Percentiles rank a stretch among this genome's conserved stretches.
These are phyloP conservation scores for Trichophyton equinum DNA, from an alignment of 2,329 filamentous ascomycete genomes.

Conservation along the genomic window DNA sequence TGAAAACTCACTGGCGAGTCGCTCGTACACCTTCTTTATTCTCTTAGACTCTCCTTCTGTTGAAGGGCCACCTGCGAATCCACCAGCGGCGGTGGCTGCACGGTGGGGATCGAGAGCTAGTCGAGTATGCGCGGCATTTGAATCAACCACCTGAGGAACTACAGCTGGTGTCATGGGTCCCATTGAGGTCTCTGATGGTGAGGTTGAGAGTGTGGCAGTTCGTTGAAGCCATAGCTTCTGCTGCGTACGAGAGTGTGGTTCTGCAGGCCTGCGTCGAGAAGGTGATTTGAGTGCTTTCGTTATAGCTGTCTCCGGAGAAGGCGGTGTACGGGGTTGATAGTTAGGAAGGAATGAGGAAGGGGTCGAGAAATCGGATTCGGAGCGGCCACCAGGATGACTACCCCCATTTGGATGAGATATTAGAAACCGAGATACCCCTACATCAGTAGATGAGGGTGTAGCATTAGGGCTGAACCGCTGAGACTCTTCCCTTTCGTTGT, in stretches of 20 bases:
- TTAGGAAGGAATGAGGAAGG: constrained; percentile 37
- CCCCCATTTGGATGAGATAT: constrained; percentile 22
- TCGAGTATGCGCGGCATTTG: constrained; percentile 20
- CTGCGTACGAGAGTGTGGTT: constrained; percentile 35
- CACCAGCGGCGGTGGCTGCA: constrained; percentile 5
- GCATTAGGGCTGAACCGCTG: constrained; percentile 20
- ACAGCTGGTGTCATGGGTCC: constrained; percentile 22
- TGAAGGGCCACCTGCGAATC: constrained; percentile 12
- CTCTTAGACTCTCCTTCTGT: constrained; percentile 29
- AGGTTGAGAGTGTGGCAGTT: constrained; percentile 33
- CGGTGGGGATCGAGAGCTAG: constrained; percentile 8
- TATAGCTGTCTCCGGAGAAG: constrained; percentile 26
- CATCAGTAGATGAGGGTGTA: constrained; percentile 37
- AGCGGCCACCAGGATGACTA: constrained; percentile 23
- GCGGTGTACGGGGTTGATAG: constrained; percentile 35
- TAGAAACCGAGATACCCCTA: constrained; percentile 36
- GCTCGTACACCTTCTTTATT: constrained; percentile 34
- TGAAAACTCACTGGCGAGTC: constrained; percentile 30
- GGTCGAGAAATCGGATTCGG: constrained; percentile 34
- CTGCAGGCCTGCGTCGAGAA: constrained; percentile 24
- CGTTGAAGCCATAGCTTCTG: constrained; percentile 38
- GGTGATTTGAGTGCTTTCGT: constrained; percentile 21
- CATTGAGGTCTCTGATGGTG: constrained; percentile 27
- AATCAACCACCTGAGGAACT: constrained; percentile 27
- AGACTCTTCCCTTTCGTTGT: constrained; percentile 12